Conservation (phyloP, 208 protist species). For the Crithidia sp. region DNA sequence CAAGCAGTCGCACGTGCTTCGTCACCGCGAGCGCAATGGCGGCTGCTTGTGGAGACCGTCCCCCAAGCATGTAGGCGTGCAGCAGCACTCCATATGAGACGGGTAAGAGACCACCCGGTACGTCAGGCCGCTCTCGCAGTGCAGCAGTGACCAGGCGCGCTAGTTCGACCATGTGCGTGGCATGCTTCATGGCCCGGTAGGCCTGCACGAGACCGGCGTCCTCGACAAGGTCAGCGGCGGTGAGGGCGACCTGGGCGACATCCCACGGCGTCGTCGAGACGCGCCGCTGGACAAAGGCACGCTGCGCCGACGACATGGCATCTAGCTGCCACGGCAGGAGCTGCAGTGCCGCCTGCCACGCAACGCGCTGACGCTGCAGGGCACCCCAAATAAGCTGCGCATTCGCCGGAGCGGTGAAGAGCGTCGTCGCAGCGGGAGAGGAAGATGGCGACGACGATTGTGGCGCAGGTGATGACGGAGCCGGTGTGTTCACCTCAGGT, state of each 20-base stretch:
- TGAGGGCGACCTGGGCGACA: conserved; percentile 32
- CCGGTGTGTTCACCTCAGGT: too few species aligned
- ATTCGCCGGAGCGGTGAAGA: conserved; percentile 13
- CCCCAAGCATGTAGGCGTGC: conserved; percentile 55
- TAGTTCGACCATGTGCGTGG: conserved; percentile 54
- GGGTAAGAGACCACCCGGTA: conserved; percentile 61
- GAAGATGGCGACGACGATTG: neutral
- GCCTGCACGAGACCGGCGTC: conserved; percentile 32
- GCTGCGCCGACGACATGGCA: conserved; percentile 39
- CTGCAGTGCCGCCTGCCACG: conserved; percentile 46
- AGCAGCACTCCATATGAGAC: conserved; percentile 48
- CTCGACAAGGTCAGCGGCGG: conserved; percentile 37
- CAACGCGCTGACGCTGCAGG: conserved; percentile 52
- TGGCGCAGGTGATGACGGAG: neutral
- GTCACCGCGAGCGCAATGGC: conserved; percentile 55
- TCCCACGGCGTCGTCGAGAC: conserved; percentile 17
- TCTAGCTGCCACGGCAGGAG: conserved; percentile 55
- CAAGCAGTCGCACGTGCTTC: conserved; percentile 49
- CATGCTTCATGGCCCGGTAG: conserved; percentile 35
- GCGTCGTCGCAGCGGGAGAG: neutral
- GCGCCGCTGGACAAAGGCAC: conserved; percentile 23
- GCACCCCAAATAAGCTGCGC: conserved; percentile 62
- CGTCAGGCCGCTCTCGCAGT: conserved; percentile 54
- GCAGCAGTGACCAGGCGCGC: conserved; percentile 47
- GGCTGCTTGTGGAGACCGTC: conserved; percentile 22